These are phyloP conservation scores for Penicillium sp. DNA, from an alignment of 2,329 filamentous ascomycete species.

Conservation along the genomic window DNA sequence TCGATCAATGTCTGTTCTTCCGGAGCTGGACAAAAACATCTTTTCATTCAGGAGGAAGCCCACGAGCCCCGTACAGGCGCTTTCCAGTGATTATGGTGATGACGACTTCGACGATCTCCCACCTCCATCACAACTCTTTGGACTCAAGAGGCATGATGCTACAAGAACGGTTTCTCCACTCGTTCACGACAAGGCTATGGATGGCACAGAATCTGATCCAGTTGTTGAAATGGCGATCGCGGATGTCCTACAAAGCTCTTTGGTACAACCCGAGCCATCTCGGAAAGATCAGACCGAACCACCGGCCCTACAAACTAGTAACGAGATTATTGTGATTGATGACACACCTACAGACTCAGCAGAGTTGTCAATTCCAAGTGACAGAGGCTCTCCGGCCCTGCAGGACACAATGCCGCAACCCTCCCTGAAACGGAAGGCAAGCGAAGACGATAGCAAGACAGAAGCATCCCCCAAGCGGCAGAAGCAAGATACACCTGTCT, in stretches of 20 bases:
- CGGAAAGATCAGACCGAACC: not conserved
- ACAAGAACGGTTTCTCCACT: not conserved
- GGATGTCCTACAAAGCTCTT: not conserved
- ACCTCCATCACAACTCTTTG: constrained; percentile 32
- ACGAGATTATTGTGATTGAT: constrained; percentile 8
- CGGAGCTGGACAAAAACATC: not conserved
- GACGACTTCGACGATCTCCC: constrained; percentile 38
- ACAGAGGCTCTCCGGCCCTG: not conserved
- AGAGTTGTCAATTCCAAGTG: not conserved
- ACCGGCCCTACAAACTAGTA: not conserved
- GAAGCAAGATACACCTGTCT: not conserved
- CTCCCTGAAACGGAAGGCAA: constrained; percentile 10
- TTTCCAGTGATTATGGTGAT: constrained; percentile 35
- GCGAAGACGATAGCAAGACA: not conserved
- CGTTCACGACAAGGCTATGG: not conserved
- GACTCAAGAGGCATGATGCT: not conserved
- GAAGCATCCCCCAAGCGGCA: not conserved
- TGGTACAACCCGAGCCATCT: not conserved
- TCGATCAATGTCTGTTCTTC: not conserved
- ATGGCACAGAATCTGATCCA: not conserved
- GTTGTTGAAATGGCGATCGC: too few species aligned
- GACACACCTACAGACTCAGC: not conserved
- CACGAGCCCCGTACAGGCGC: constrained; percentile 4
- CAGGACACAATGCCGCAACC: not conserved
- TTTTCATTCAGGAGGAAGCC: not conserved